Percentiles rank a stretch among this genome's conserved stretches.
Conservation (phyloP, 129 eudicot species). For the Pulicaria dysenterica region DNA sequence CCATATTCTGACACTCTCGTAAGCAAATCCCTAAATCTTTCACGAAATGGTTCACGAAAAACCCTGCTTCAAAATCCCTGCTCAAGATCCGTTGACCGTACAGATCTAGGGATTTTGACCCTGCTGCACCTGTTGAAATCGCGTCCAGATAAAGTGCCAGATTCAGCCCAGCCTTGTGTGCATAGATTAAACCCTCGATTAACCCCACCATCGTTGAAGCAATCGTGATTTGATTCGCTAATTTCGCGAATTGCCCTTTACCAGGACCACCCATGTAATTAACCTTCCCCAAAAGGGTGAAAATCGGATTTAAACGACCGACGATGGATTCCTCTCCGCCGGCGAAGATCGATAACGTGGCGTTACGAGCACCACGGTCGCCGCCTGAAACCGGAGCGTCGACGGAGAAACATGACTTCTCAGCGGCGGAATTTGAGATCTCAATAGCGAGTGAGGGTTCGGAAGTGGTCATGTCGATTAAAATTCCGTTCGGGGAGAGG, state of each 20-base stretch:
- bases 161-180: constrained; percentile 79
- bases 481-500: constrained; percentile 51
- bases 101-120: constrained; percentile 82
- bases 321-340: constrained; percentile 71
- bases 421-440: constrained; percentile 58
- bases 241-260: constrained; percentile 81
- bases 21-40: constrained; percentile 98
- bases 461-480: constrained; percentile 96
- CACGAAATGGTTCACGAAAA: constrained; percentile 92
- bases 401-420: constrained; percentile 50
- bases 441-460: constrained; percentile 85
- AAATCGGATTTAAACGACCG: constrained; percentile 44
- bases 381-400: constrained; percentile 99
- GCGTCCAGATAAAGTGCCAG: constrained; percentile 52
- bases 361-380: constrained; percentile 81
- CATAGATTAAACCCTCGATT: constrained; percentile 82
- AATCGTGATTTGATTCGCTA: constrained; percentile 84
- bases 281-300: constrained; percentile 62
- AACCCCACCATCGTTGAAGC: constrained; percentile 94
- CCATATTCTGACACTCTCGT: constrained; percentile 85
- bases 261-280: constrained; percentile 94
- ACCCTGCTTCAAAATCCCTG: constrained; percentile 94
- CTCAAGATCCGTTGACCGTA: constrained; percentile 79
- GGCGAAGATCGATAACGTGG: constrained; percentile 72
- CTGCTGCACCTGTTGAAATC: constrained; percentile 90